Evolutionary conservation across 2,329 filamentous ascomycete genomes (phyloP).

Genomic region (Ophiostoma perfectum): DNA sequence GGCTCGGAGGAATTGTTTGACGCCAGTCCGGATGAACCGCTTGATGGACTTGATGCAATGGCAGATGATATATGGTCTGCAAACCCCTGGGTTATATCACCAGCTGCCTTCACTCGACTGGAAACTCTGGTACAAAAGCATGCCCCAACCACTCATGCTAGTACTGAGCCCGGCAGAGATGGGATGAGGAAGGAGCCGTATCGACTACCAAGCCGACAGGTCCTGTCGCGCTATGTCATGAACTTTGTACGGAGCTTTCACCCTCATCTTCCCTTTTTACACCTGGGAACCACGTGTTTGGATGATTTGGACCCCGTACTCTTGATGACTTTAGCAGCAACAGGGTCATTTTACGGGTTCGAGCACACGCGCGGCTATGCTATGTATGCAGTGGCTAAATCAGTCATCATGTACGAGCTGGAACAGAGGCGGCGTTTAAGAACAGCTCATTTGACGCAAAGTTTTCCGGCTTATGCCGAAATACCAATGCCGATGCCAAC

Average conservation of each 20-base stretch:
- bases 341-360: slow-evolving; percentile 16
- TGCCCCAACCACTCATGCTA: neutral
- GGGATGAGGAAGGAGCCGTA: neutral
- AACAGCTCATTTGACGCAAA: neutral
- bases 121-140: neutral
- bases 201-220: neutral
- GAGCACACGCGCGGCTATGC: slow-evolving; percentile 15
- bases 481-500: neutral
- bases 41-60: neutral
- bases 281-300: slow-evolving; percentile 11
- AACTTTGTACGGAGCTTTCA: slow-evolving; percentile 13
- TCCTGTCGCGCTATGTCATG: neutral
- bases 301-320: slow-evolving; percentile 14
- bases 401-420: neutral
- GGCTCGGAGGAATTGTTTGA: neutral
- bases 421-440: neutral
- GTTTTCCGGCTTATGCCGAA: neutral
- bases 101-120: neutral
- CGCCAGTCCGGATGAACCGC: neutral
- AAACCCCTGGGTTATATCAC: neutral
- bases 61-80: neutral
- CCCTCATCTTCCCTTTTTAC: slow-evolving; percentile 16
- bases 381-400: slow-evolving; percentile 10
- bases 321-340: slow-evolving; percentile 13
- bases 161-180: neutral